These are phyloP conservation scores for Clarireedia monteithiana DNA, from an alignment of 2,329 filamentous ascomycete genomes.

Conservation along the genomic window DNA sequence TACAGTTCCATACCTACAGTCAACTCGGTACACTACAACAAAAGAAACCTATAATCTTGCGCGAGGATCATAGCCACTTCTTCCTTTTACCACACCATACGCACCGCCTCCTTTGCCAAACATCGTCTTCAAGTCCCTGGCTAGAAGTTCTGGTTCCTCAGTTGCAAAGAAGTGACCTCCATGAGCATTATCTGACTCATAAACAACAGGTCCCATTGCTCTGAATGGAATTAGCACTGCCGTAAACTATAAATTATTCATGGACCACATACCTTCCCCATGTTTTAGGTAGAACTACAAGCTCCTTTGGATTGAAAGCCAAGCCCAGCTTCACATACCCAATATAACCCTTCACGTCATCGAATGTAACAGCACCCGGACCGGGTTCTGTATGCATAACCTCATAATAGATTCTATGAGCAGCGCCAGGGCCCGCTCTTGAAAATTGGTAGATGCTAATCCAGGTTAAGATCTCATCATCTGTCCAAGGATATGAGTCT, in stretches of 20 bases:
- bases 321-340: conserved; percentile 33
- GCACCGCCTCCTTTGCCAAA: conserved; percentile 45
- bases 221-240: neutral
- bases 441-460: conserved; percentile 67
- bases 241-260: neutral
- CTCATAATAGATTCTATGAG: conserved; percentile 66
- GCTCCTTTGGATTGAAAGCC: conserved; percentile 50
- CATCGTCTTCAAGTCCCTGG: conserved; percentile 47
- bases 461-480: conserved; percentile 72
- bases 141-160: conserved; percentile 47
- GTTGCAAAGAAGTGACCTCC: conserved; percentile 54
- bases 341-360: conserved; percentile 21
- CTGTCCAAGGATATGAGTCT: conserved; percentile 63
- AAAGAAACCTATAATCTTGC: conserved; percentile 12
- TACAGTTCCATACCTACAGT: no score
- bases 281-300: conserved; percentile 43
- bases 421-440: conserved; percentile 59
- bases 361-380: conserved; percentile 20
- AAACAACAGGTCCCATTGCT: conserved; percentile 53
- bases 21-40: no score
- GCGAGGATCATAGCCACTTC: conserved; percentile 21
- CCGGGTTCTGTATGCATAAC: conserved; percentile 33
- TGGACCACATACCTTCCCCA: conserved; percentile 38
- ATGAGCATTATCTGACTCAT: conserved; percentile 33
- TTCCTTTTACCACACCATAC: conserved; percentile 26